Evolutionary conservation across 257 asterid genomes (phyloP), one percentile per base, ranked within the genome.

Genomic region (Salvia rosmarinus): DNA sequence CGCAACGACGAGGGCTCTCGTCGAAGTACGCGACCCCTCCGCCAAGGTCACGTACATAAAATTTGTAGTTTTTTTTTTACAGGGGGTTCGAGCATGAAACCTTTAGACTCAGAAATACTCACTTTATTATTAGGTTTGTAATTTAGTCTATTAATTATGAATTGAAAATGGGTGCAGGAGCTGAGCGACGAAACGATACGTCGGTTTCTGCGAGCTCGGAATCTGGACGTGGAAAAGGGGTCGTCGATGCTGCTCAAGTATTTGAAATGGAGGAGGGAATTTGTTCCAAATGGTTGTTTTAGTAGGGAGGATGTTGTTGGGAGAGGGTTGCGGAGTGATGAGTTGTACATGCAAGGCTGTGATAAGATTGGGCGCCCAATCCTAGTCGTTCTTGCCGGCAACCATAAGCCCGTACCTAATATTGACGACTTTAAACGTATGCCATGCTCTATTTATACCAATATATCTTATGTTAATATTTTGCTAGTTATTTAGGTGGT

Each of bases 141-240:
- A n/a, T n/a, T n/a, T n/a, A n/a, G n/a, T n/a, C n/a, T n/a, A n/a
- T n/a, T n/a, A n/a, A n/a, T n/a, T n/a, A n/a, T n/a, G n/a, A n/a
- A n/a, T n/a, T n/a, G n/a, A n/a, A n/a, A n/a, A n/a, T n/a, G n/a
- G n/a, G n/a, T n/a, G n/a, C n/a, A 35, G 40, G 40, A 35, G 40
- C 9, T 74, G 43, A 88, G 87, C 67, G 94, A 89, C 49, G 67
- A 68, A 34, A 85, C 75, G 89, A 70, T 89, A 49, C 76, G 94
- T 4, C 82, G 96, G 71, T 89, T 89, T 67, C 83, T 89, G 20
- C 77, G 96, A 62, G 94, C 96, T 54, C 87, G 96, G 44, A 89
- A 89, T 85, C 81, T 81, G 0, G 91, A 89, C 65, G 81, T 85
- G 47, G 96, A 89, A 30, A 87, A 89, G 80, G 94, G 91, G 57